These are phyloP conservation scores for Diplogelasinospora grovesii DNA, from an alignment of 495 filamentous ascomycete genomes.

Conservation along the genomic window DNA sequence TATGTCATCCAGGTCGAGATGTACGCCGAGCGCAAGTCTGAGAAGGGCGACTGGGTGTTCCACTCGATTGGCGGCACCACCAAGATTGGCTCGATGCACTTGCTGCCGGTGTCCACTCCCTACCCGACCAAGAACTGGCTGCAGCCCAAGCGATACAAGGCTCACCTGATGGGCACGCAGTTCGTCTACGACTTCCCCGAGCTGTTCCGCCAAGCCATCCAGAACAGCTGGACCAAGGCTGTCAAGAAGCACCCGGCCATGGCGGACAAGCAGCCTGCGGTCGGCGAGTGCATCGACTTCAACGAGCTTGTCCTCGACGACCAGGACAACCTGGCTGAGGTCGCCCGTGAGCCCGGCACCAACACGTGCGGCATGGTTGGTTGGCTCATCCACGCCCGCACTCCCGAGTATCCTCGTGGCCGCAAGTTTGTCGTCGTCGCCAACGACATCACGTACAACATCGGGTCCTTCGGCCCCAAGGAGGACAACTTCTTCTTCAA, in stretches of 20 bases:
- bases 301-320: constrained; percentile 92
- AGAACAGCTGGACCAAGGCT: constrained; percentile 83
- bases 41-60: constrained; percentile 96
- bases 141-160: constrained; percentile 98
- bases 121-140: constrained; percentile 98
- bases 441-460: constrained; percentile 99
- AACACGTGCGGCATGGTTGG: constrained; percentile 98
- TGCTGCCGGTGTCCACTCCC: constrained; percentile 81
- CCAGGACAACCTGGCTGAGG: constrained; percentile 83
- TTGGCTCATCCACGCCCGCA: constrained; percentile 93
- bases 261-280: constrained; percentile 70
- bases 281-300: constrained; percentile 92
- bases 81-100: constrained; percentile 92
- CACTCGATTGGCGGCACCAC: constrained; percentile 92
- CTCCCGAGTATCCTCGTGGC: constrained; percentile 93
- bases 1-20: constrained; percentile 97
- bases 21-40: constrained; percentile 95
- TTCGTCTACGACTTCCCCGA: constrained; percentile 99
- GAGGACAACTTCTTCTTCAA: constrained; percentile 99
- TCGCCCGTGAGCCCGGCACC: constrained; percentile 86
- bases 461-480: constrained; percentile 91
- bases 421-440: constrained; percentile 91
- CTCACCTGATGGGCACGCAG: constrained; percentile 97
- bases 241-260: constrained; percentile 64
- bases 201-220: constrained; percentile 95